Evolutionary conservation across 2,329 filamentous ascomycete genomes (phyloP), one percentile per base, ranked within the genome.

Genomic region (Penicillium freii): DNA sequence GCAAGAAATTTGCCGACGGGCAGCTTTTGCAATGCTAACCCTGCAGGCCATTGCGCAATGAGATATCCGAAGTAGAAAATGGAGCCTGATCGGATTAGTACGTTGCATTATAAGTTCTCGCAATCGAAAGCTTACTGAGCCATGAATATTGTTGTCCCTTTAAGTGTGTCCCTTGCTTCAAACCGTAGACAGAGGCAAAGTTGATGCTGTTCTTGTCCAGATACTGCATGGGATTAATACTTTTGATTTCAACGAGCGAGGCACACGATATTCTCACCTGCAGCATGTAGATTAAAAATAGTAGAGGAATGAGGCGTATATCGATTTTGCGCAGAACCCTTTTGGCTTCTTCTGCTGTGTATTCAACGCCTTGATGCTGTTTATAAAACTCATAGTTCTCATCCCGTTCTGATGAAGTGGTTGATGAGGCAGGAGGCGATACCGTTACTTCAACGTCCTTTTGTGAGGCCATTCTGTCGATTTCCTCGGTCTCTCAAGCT

Each of bases 231-330:
- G 15, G 15, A 34, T 62, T 15, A 63, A 34, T 11, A 42, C 31
- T 19, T 8, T 17, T 17, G 3, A 17, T 19, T 51, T n/a, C 2
- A 34, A 29, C 1, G 11, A 9, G 19, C 11, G 23, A 5, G 19
- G 27, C 7, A 27, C 1, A 31, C n/a, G 3, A 19, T 7, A 29
- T 19, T 27, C 51, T 80, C 58, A 85, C 85, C 67, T 85, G 83
- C 58, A 87, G 69, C 72, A 81, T 81, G 66, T 86, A 86, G 0
- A 81, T 84, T 29, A 82, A 62, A 58, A 85, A 84, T 6, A 86
- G 69, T 11, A 86, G 70, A 0, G 84, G 82, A 5, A 87, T 79
- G 10, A 87, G 71, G 13, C 73, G 73, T 61, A 71, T 72, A 66
- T 87, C 84, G 57, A 87, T 85, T 66, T 85, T 85, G 27, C 78